Evolutionary conservation across 1,139 yeast species (phyloP), one percentile per base, ranked within the genome.

Genomic region (Suhomyces guaymorum): DNA sequence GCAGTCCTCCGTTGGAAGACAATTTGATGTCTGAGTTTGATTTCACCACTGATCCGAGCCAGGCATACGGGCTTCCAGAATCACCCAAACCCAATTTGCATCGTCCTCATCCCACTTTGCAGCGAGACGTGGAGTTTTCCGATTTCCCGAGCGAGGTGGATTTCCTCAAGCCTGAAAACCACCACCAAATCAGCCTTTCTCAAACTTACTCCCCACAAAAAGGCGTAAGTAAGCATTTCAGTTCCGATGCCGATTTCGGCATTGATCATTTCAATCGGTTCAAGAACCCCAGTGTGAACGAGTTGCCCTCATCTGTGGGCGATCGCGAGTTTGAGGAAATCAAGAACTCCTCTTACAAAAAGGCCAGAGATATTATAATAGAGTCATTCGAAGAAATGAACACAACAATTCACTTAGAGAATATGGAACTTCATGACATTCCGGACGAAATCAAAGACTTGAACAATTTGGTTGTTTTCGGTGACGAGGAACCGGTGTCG

Each of bases 401-500:
- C 25, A 57, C 72, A 0, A 56, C 51, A 16, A 56, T 79, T 4
- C 59, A 65, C 33, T 49, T 80, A 23, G 79, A 75, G 32, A 54
- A 61, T 12, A 48, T 73, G 46, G 64, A 62, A 0, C 52, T 80
- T 28, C 55, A 52, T 5, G 59, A 62, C 4, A 55, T 81, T 2
- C 86, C 88, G 0, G 71, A 66, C 28, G 82, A 77, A 36, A 63
- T 80, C 33, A 68, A 62, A 18, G 87, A 80, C 48, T 57, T 80
- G 44, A 63, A 66, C 42, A 66, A 76, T 37, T 57, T 78, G 45
- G 75, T 76, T 7, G 53, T 66, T 8, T 59, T 64, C 40, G 55
- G 55, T 16, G 37, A 43, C 10, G 65, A 60, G 4, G 52, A 53
- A n/a, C 61, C 58, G 1, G 51, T 66, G 7, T 57, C 60, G 27